A percentile compares a stretch with the other conserved stretches of the same genome.
These are phyloP conservation scores for Anthoceros angustus DNA, from an alignment of 225 moss, liverwort and hornwort species.

Conservation along the genomic window DNA sequence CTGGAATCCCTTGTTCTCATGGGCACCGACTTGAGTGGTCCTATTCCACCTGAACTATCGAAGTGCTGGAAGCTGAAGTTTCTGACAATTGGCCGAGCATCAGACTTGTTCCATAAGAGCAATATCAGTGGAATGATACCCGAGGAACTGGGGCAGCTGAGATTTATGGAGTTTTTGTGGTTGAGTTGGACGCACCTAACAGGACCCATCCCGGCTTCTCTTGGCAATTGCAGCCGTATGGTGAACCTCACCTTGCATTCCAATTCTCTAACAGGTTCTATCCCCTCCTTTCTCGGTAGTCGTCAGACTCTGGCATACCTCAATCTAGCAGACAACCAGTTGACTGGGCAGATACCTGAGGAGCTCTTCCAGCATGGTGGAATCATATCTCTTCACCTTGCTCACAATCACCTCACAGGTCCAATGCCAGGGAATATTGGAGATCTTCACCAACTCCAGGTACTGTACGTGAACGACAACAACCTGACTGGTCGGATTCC, in stretches of 20 bases:
- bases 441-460: not conserved
- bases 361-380: not conserved
- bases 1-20: not conserved
- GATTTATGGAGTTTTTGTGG: not conserved
- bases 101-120: not conserved
- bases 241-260: not conserved
- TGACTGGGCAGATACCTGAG: not conserved
- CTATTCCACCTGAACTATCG: not conserved
- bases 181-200: not conserved
- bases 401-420: not conserved
- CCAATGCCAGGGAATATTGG: not conserved
- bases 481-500: not conserved
- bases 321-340: not conserved
- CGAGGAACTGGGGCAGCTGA: not conserved
- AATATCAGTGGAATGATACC: not conserved
- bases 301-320: not conserved
- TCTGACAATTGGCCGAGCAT: not conserved
- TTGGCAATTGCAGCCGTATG: not conserved
- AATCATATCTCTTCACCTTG: not conserved
- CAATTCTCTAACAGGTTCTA: not conserved
- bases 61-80: not conserved
- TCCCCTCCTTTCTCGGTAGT: not conserved
- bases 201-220: not conserved
- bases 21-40: constrained; percentile 1
- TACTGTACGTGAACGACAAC: not conserved